Conservation (phyloP, 345 rosid species). For the Eucalyptus rudis region DNA sequence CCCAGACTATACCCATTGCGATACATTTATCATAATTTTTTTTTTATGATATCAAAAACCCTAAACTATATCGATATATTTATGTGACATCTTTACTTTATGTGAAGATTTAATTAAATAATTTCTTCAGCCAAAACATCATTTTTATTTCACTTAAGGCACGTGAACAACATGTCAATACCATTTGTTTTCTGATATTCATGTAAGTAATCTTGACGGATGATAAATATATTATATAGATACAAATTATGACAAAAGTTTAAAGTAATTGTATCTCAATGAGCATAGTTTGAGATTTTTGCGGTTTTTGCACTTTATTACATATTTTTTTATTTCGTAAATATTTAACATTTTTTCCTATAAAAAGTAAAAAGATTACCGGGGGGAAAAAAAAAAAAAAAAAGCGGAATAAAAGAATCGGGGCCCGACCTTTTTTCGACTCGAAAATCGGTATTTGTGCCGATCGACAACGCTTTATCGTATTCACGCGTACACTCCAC, state of each 20-base stretch:
- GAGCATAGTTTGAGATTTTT: too few relatives aligned
- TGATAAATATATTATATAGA: accelerated
- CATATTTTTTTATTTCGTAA: background rate
- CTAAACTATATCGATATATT: too few relatives aligned
- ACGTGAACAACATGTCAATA: accelerated
- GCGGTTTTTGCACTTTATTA: too few relatives aligned
- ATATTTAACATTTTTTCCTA: background rate
- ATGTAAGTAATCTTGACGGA: accelerated
- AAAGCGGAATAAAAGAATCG: background rate
- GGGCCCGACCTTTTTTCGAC: background rate
- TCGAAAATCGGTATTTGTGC: background rate
- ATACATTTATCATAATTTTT: too few relatives aligned
- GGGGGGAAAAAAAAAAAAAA: too few relatives aligned
- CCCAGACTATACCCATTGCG: accelerated
- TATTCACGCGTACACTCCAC: background rate
- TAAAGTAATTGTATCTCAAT: background rate
- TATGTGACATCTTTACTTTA: too few relatives aligned
- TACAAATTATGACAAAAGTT: too few relatives aligned
- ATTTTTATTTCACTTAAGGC: too few relatives aligned
- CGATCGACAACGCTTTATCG: background rate
- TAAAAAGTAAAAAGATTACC: background rate
- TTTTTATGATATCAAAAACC: too few relatives aligned
- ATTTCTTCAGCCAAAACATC: accelerated
- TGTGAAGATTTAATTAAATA: too few relatives aligned
- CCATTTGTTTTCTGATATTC: accelerated